phyloP scores from a whole-genome alignment of 1,284 basidiomycete species.

The Papiliotrema flavescens region DNA sequence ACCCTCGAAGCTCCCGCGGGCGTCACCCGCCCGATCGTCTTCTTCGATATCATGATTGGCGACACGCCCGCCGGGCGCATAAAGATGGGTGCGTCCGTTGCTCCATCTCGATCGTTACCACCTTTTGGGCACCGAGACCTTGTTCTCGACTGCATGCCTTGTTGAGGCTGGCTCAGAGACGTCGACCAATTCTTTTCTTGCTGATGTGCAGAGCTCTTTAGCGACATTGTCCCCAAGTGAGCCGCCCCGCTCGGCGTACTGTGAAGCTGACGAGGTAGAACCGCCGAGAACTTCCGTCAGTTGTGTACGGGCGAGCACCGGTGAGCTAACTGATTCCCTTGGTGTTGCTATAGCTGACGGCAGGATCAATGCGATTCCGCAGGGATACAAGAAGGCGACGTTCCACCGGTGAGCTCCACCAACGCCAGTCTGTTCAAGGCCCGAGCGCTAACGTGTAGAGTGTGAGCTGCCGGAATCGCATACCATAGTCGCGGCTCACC shows the following conservation, averaged over 20 bases:
- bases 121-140: too few relatives aligned
- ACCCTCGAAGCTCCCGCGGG: conserved; percentile 45
- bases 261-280: conserved; percentile 54
- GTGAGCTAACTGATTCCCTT: conserved; percentile 52
- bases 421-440: too few relatives aligned
- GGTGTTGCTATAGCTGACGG: not conserved
- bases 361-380: conserved; percentile 78
- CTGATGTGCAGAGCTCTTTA: conserved; percentile 36
- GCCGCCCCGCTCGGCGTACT: conserved; percentile 1
- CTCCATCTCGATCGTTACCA: too few relatives aligned
- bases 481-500: conserved; percentile 3
- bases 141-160: not conserved
- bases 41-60: conserved; percentile 94
- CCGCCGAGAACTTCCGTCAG: conserved; percentile 96
- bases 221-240: conserved; percentile 46
- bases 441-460: conserved; percentile 53
- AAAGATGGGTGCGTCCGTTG: conserved; percentile 70
- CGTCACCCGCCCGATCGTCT: conserved; percentile 73
- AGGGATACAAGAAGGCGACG: conserved; percentile 81
- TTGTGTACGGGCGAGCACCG: conserved; percentile 93
- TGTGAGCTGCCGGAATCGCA: conserved; percentile 55
- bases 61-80: conserved; percentile 89
- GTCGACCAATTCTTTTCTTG: not conserved
- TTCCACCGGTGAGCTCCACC: conserved; percentile 82
- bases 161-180: not conserved